These are phyloP conservation scores for Rutstroemia sp. DNA, from an alignment of 2,329 filamentous ascomycete genomes.

Conservation along the genomic window DNA sequence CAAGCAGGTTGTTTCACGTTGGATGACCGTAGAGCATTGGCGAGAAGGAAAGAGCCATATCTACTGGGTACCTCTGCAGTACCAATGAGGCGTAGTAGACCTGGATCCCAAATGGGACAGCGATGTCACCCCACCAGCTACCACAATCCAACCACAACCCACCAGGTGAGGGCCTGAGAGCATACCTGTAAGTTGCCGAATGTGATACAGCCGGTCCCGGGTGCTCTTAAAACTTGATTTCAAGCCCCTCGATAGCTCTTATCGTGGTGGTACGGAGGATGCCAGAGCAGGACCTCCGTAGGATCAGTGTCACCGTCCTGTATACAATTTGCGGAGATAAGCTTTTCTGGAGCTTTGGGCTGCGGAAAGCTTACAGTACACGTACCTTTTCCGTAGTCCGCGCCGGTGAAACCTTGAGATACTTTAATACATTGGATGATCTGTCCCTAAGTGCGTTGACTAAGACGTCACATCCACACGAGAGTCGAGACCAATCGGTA, in stretches of 20 bases:
- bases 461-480: not conserved
- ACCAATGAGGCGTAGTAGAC: not conserved
- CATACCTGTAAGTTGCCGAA: no score
- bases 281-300: not conserved
- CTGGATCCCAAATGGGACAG: not conserved
- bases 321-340: not conserved
- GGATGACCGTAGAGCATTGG: no score
- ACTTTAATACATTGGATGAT: constrained; percentile 8
- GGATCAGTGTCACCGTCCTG: not conserved
- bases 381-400: not conserved
- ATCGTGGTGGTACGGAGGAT: no score
- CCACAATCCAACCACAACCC: no score
- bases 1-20: no score
- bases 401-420: not conserved
- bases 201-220: no score
- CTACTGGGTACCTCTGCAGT: not conserved
- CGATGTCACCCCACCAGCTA: no score
- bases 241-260: no score
- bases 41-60: no score
- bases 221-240: no score
- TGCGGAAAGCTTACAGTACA: not conserved
- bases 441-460: constrained; percentile 3
- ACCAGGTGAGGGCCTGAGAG: no score
- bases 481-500: not conserved
- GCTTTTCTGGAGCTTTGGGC: not conserved